Conservation (phyloP, 352 stramenopile genomes). For the Globisporangium viniferum region DNA sequence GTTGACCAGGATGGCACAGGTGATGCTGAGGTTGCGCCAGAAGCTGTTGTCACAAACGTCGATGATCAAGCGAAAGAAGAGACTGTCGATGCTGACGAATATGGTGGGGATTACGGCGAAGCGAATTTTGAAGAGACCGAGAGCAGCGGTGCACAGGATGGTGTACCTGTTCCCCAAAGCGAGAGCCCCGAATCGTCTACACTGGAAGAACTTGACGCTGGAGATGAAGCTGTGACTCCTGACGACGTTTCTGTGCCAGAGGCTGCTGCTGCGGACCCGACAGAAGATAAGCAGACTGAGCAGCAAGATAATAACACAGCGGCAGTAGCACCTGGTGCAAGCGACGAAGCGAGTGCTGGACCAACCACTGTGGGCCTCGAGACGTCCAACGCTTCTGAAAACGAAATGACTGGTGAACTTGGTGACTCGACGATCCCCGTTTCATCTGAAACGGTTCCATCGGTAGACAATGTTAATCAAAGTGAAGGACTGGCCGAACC, state of each 20-base stretch:
- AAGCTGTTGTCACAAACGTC: not conserved
- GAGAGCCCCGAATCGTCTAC: not conserved
- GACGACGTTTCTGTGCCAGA: no score
- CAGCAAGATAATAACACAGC: not conserved
- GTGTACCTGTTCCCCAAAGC: not conserved
- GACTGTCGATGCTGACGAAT: not conserved
- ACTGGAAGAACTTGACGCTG: not conserved
- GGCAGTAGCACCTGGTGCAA: not conserved
- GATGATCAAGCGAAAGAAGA: not conserved
- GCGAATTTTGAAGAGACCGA: constrained; percentile 14
- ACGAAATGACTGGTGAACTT: not conserved
- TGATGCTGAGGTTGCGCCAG: not conserved
- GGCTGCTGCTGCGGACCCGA: not conserved
- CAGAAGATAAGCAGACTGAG: not conserved
- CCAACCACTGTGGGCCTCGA: not conserved
- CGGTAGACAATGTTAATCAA: not conserved
- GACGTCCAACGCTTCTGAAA: not conserved
- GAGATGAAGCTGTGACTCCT: not conserved
- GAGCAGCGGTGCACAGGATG: not conserved
- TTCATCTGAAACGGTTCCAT: not conserved
- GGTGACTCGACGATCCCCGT: not conserved
- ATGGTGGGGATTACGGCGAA: constrained; percentile 14
- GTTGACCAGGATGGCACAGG: not conserved
- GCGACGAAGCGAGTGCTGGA: not conserved
- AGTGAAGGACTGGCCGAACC: not conserved